A percentile compares a stretch with the other conserved stretches of the same genome.
These are phyloP conservation scores for Tylopilus orsonianus DNA, from an alignment of 1,284 basidiomycete species.

Conservation along the genomic window DNA sequence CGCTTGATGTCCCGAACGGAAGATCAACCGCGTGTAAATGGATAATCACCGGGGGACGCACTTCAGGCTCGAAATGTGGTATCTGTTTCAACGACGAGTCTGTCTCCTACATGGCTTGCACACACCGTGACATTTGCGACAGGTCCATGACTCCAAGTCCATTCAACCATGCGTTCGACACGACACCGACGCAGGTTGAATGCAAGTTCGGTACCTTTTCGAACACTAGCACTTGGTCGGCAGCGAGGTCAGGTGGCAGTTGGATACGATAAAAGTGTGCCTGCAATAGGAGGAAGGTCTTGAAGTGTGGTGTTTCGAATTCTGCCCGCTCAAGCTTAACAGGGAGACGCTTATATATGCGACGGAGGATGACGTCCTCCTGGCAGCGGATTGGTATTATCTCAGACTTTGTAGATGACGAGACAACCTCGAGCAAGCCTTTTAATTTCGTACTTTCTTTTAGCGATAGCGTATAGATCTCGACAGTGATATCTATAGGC, in stretches of 20 bases:
- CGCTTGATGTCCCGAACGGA: constrained; percentile 70
- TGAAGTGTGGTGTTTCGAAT: constrained; percentile 95
- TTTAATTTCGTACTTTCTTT: constrained; percentile 97
- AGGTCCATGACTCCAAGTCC: constrained; percentile 97
- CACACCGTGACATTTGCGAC: constrained; percentile 98
- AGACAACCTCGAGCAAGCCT: constrained; percentile 93
- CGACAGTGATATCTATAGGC: constrained; percentile 81
- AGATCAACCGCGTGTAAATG: constrained; percentile 2
- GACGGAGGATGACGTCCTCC: constrained; percentile 79
- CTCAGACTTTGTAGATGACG: constrained; percentile 94
- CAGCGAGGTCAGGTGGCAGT: constrained; percentile 89
- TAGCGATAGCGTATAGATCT: constrained; percentile 94
- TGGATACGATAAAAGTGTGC: constrained; percentile 94
- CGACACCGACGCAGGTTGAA: constrained; percentile 95
- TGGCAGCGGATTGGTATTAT: constrained; percentile 91
- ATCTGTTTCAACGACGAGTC: constrained; percentile 94
- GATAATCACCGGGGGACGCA: constrained; percentile 30
- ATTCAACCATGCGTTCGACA: constrained; percentile 93
- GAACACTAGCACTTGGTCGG: constrained; percentile 86
- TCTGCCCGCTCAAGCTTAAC: constrained; percentile 87
- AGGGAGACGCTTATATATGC: constrained; percentile 96
- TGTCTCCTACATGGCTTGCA: constrained; percentile 97
- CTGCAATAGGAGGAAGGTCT: constrained; percentile 95
- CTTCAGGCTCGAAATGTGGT: constrained; percentile 90
- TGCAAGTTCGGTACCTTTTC: constrained; percentile 89